Evolutionary conservation across 768 basidiomycete genomes (phyloP).

Genomic region (Russula dissimulans): DNA sequence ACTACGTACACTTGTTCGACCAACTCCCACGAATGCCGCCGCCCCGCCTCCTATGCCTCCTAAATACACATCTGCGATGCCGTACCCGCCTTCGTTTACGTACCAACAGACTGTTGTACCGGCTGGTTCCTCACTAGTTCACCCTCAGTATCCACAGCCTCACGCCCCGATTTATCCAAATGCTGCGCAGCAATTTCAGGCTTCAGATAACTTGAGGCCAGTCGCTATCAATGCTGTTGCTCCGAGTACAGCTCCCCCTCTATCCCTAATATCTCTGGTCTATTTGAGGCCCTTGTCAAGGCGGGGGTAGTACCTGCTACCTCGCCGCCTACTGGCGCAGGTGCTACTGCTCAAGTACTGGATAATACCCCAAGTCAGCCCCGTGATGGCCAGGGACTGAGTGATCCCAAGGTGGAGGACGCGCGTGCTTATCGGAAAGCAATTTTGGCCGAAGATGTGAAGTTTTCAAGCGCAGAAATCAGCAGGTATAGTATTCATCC

Average conservation of each 20-base stretch:
- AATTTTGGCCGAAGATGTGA: slow-evolving; percentile 51
- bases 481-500: slow-evolving; percentile 38
- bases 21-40: slow-evolving; percentile 16
- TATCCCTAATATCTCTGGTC: slow-evolving; percentile 37
- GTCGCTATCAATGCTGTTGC: slow-evolving; percentile 22
- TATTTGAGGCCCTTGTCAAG: slow-evolving; percentile 62
- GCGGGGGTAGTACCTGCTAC: slow-evolving; percentile 65
- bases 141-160: slow-evolving; percentile 14
- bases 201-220: background rate
- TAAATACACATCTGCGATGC: slow-evolving; percentile 9
- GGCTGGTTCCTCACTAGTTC: slow-evolving; percentile 17
- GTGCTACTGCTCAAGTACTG: slow-evolving; percentile 26
- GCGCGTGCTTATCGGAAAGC: slow-evolving; percentile 49
- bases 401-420: slow-evolving; percentile 39
- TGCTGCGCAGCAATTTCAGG: slow-evolving; percentile 7
- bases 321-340: slow-evolving; percentile 43
- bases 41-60: slow-evolving; percentile 11
- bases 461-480: slow-evolving; percentile 60
- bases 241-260: slow-evolving; percentile 18
- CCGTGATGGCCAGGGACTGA: slow-evolving; percentile 27
- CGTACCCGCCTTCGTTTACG: slow-evolving; percentile 21
- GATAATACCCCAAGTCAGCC: slow-evolving; percentile 21
- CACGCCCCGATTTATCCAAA: slow-evolving; percentile 2
- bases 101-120: slow-evolving; percentile 27
- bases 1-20: slow-evolving; percentile 51